Evolutionary conservation across 2,329 filamentous ascomycete genomes (phyloP), one percentile per base, ranked within the genome.

Genomic region (Fusarium nurragi): DNA sequence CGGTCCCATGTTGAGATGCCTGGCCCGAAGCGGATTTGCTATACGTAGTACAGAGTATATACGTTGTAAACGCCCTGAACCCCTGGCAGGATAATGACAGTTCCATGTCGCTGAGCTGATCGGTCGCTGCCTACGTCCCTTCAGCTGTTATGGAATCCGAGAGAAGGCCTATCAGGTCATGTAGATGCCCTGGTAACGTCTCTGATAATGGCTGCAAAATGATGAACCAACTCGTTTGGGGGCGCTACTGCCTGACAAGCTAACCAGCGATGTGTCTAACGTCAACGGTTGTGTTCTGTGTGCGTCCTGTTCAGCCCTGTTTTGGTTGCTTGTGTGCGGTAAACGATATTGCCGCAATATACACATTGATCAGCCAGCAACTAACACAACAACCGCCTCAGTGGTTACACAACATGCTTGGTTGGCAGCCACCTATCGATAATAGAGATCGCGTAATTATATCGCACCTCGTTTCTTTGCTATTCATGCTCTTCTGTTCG

Each of bases 101-200:
- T 56, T 26, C 30, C n/a, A 36, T 46, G 26, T 18, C 12, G 25
- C 38, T 30, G 36, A 23, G n/a, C 39, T 30, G n/a, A 50, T 50
- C 43, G 19, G 36, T 22, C 30, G 23, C 13, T 50, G 26, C 16
- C 37, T 21, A 21, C 28, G 46, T 48, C 25, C 38, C 34, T 57
- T 62, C 51, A 65, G 51, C 64, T 68, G n/a, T 22, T 30, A 46
- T 40, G 39, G 14, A 21, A 40, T 48, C 41, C n/a, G 23, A 30
- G 21, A 22, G 21, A 46, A 8, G 38, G 18, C 13, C 54, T 21
- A 21, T 48, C 23, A 28, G 25, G 14, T 11, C 19, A 21, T 28
- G 22, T 21, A n/a, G 38, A 34, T 49, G n/a, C 22, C n/a, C 19
- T 6, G 14, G 23, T 41, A 40, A 38, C 58, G 28, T 55, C 36